These are phyloP conservation scores for Sextonia rubra DNA, from an alignment of 164 flowering plant genomes.

Conservation along the genomic window DNA sequence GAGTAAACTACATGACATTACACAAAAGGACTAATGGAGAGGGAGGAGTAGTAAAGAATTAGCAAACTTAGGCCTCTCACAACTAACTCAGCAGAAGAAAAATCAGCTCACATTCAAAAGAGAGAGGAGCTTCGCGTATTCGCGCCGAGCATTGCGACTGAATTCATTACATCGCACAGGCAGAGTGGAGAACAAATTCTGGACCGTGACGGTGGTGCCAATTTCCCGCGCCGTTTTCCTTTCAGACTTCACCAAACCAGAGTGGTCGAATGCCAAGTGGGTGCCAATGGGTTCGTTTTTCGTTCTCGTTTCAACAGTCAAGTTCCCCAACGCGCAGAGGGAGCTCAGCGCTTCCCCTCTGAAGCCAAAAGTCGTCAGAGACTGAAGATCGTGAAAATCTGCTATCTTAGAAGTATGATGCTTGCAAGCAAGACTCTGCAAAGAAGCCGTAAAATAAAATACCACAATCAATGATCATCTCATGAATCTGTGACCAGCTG, in stretches of 20 bases:
- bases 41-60: neutral
- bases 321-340: slow-evolving; percentile 71
- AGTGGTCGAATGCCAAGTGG: slow-evolving; percentile 76
- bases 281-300: slow-evolving; percentile 72
- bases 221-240: slow-evolving; percentile 86
- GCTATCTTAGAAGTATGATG: slow-evolving; percentile 87
- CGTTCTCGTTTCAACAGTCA: slow-evolving; percentile 90
- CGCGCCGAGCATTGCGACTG: slow-evolving; percentile 81
- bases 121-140: slow-evolving; percentile 85
- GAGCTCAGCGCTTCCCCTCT: slow-evolving; percentile 98
- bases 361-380: slow-evolving; percentile 80
- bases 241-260: slow-evolving; percentile 66
- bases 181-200: slow-evolving; percentile 76
- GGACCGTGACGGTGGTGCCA: slow-evolving; percentile 89
- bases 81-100: neutral
- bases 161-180: slow-evolving; percentile 93
- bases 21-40: neutral
- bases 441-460: slow-evolving; percentile 6
- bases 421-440: slow-evolving; percentile 81
- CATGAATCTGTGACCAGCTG: too few species aligned
- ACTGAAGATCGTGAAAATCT: slow-evolving; percentile 87
- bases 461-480: too few species aligned
- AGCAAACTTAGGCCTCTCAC: neutral
- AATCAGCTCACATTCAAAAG: slow-evolving; percentile 60
- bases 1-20: neutral